phyloP scores from a whole-genome alignment of 441 rosid genomes.

The Metrosideros polymorpha region DNA sequence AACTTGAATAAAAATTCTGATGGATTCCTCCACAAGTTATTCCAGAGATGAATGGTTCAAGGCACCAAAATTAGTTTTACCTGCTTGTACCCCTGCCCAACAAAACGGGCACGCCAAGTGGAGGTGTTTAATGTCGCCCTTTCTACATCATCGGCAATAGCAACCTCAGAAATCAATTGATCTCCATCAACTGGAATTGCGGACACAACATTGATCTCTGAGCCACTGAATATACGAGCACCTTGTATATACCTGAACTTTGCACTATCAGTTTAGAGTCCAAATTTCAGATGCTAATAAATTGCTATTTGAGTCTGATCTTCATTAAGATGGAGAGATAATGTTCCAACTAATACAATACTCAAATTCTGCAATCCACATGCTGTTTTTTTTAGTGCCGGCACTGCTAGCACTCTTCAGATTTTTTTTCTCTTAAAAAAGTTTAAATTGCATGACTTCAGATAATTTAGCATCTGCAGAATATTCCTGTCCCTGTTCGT shows the following conservation, averaged over 20 bases:
- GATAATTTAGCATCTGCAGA: background rate
- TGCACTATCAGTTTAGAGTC: background rate
- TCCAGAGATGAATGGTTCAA: background rate
- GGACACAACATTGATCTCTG: conserved; percentile 26
- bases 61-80: conserved; percentile 12
- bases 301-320: background rate
- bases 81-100: conserved; percentile 96
- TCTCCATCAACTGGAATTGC: conserved; percentile 20
- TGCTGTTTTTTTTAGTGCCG: background rate
- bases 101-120: conserved; percentile 58
- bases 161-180: conserved; percentile 36
- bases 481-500: background rate
- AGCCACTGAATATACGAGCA: conserved; percentile 35
- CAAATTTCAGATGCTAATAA: background rate
- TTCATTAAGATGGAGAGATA: background rate
- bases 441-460: background rate
- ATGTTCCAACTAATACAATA: background rate
- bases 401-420: background rate
- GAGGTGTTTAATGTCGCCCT: conserved; percentile 18
- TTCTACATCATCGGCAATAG: conserved; percentile 21
- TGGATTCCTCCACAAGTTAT: background rate
- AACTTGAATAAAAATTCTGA: background rate
- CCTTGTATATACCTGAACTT: conserved; percentile 70
- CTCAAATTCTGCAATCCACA: background rate
- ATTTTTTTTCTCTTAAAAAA: background rate